A percentile compares a stretch with the other conserved stretches of the same genome.
phyloP scores from a whole-genome alignment of 2,329 filamentous ascomycete genomes.

The Aureobasidium sp. region DNA sequence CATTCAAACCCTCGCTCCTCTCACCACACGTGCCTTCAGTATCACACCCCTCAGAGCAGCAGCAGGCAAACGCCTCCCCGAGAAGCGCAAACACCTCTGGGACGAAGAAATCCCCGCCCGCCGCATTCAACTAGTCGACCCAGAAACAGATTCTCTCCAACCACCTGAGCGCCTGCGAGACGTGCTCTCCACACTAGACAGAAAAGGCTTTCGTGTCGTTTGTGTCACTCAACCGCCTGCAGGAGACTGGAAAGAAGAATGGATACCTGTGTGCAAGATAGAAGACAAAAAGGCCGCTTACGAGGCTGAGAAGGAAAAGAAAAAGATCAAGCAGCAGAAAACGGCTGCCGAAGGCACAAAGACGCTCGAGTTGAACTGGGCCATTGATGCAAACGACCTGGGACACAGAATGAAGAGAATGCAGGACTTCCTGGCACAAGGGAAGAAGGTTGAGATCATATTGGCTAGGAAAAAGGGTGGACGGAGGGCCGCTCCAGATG shows the following conservation, averaged over 20 bases:
- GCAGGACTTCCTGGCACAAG: constrained; percentile 75
- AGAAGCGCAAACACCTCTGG: constrained; percentile 44
- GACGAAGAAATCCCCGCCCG: constrained; percentile 56
- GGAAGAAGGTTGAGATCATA: constrained; percentile 77
- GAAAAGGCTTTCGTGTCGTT: constrained; percentile 55
- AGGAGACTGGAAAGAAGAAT: constrained; percentile 22
- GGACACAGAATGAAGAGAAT: constrained; percentile 74
- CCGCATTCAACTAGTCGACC: constrained; percentile 49
- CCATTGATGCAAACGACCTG: constrained; percentile 80
- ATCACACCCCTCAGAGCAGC: constrained; percentile 30
- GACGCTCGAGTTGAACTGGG: constrained; percentile 92
- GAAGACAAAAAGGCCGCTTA: constrained; percentile 63
- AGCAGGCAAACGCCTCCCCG: constrained; percentile 39
- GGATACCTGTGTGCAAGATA: constrained; percentile 77
- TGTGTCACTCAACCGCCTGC: constrained; percentile 47
- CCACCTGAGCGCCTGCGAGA: constrained; percentile 34
- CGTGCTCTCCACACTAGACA: constrained; percentile 54
- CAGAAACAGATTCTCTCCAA: constrained; percentile 39
- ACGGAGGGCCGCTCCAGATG: constrained; percentile 64
- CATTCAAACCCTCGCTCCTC: constrained; percentile 13
- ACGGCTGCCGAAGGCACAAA: constrained; percentile 62
- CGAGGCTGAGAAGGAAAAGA: constrained; percentile 48
- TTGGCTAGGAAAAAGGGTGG: constrained; percentile 74
- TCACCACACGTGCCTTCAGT: not conserved
- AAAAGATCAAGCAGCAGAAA: constrained; percentile 45